These are phyloP conservation scores for Pseudogymnoascus sp. DNA, from an alignment of 2,329 filamentous ascomycete genomes.

Conservation along the genomic window DNA sequence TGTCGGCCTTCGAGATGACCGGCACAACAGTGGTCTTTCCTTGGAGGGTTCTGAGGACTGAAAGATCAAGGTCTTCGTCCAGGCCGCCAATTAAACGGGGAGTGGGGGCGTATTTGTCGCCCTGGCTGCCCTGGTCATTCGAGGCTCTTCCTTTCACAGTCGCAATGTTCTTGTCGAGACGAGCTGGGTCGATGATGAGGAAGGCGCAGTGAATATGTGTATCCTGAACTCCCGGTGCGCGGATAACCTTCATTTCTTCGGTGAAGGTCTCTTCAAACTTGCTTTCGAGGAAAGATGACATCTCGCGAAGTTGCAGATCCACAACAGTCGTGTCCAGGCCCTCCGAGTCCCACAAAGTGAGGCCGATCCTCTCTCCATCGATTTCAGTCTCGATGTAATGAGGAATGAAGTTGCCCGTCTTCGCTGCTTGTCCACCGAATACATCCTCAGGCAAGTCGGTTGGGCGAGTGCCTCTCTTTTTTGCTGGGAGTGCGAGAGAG, in stretches of 20 bases:
- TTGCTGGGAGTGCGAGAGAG: conserved; percentile 71
- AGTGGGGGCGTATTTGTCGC: conserved; percentile 38
- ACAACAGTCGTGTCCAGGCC: conserved; percentile 92
- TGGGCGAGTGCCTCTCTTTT: conserved; percentile 50
- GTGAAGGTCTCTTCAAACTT: conserved; percentile 97
- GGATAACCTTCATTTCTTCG: conserved; percentile 95
- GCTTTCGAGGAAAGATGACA: conserved; percentile 86
- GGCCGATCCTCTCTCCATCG: conserved; percentile 78
- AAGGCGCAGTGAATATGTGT: conserved; percentile 97
- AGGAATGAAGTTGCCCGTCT: conserved; percentile 63
- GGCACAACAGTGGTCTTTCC: conserved; percentile 94
- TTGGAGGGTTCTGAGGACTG: conserved; percentile 78
- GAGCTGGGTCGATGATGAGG: conserved; percentile 77
- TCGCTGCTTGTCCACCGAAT: conserved; percentile 31
- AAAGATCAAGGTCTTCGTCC: conserved; percentile 83
- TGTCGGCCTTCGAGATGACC: conserved; percentile 93
- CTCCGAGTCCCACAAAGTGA: conserved; percentile 95
- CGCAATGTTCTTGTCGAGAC: conserved; percentile 75
- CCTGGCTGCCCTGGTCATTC: conserved; percentile 41
- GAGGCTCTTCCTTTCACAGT: conserved; percentile 48
- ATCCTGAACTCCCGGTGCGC: conserved; percentile 85
- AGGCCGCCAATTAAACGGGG: conserved; percentile 55
- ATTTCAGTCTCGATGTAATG: conserved; percentile 93
- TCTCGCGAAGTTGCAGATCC: conserved; percentile 85
- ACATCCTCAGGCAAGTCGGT: conserved; percentile 42